These are phyloP conservation scores for Chytriomyces hyalinus DNA, from an alignment of 192 early-diverging fungal species.

Conservation along the genomic window DNA sequence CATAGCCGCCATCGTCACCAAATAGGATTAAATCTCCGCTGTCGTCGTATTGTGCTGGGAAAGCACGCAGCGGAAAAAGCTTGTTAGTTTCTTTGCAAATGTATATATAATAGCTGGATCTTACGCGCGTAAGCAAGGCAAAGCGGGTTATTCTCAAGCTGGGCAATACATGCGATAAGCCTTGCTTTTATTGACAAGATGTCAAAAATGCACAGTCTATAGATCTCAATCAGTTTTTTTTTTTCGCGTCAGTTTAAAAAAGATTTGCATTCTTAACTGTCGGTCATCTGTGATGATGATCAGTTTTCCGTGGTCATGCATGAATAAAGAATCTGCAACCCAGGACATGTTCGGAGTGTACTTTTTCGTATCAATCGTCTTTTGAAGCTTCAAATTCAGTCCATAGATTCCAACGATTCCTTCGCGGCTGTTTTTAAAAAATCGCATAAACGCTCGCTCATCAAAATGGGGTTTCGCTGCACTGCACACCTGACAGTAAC, in stretches of 20 bases:
- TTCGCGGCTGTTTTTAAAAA: slow-evolving; percentile 49
- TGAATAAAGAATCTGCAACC: slow-evolving; percentile 59
- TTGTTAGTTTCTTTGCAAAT: neutral
- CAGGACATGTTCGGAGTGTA: slow-evolving; percentile 52
- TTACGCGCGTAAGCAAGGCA: slow-evolving; percentile 60
- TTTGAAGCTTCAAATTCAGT: slow-evolving; percentile 59
- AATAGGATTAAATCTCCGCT: slow-evolving; percentile 60
- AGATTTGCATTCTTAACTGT: slow-evolving; percentile 45
- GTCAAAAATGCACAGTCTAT: slow-evolving; percentile 62
- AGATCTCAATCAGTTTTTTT: slow-evolving; percentile 3
- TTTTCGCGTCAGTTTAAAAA: neutral
- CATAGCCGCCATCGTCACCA: slow-evolving; percentile 68
- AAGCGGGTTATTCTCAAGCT: slow-evolving; percentile 66
- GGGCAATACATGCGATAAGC: slow-evolving; percentile 51
- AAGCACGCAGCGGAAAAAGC: neutral
- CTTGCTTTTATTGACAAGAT: slow-evolving; percentile 68
- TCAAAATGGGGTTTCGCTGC: neutral
- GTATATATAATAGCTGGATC: neutral
- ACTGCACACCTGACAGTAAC: slow-evolving; percentile 55
- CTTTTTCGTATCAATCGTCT: slow-evolving; percentile 55
- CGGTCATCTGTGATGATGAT: slow-evolving; percentile 64
- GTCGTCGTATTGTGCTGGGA: slow-evolving; percentile 56
- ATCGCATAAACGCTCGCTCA: slow-evolving; percentile 3
- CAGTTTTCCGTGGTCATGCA: slow-evolving; percentile 61
- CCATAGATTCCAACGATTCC: slow-evolving; percentile 63